Conservation (phyloP, 306 rosid species). For the Fagus crenata region DNA sequence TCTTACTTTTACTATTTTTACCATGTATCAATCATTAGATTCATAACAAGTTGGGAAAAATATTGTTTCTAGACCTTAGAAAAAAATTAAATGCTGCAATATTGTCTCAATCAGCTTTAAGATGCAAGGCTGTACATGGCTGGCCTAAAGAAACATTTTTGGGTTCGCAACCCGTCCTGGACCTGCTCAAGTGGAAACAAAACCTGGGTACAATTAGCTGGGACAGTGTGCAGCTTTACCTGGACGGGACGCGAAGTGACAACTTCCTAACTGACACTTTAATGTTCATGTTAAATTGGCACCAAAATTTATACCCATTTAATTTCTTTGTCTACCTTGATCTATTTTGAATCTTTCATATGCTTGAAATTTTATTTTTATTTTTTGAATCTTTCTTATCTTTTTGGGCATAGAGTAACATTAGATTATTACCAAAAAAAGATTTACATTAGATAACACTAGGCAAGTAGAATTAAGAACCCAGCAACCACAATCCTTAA, state of each 20-base stretch:
- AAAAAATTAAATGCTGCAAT: neutral
- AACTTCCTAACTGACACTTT: conserved; percentile 7
- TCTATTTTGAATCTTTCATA: neutral
- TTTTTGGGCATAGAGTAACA: too few species aligned
- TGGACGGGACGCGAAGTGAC: conserved; percentile 31
- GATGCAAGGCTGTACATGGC: neutral
- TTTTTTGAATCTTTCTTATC: too few species aligned
- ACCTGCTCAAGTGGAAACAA: neutral
- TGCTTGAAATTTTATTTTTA: neutral
- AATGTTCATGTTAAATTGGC: neutral
- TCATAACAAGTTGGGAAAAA: too few species aligned
- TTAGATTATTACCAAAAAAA: too few species aligned
- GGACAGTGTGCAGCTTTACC: conserved; percentile 27
- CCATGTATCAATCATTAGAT: too few species aligned
- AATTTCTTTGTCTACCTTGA: neutral
- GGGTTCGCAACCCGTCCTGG: neutral
- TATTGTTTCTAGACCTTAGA: too few species aligned
- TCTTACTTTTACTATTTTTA: too few species aligned
- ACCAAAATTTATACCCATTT: neutral
- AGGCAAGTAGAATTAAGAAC: too few species aligned
- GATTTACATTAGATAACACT: too few species aligned
- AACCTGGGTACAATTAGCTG: conserved; percentile 1
- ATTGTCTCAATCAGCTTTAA: neutral
- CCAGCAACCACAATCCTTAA: too few species aligned
- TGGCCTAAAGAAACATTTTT: neutral